A percentile compares a stretch with the other conserved stretches of the same genome.
phyloP scores from a whole-genome alignment of 1,139 yeast genomes.

The Kurtzmaniella natalensis region DNA sequence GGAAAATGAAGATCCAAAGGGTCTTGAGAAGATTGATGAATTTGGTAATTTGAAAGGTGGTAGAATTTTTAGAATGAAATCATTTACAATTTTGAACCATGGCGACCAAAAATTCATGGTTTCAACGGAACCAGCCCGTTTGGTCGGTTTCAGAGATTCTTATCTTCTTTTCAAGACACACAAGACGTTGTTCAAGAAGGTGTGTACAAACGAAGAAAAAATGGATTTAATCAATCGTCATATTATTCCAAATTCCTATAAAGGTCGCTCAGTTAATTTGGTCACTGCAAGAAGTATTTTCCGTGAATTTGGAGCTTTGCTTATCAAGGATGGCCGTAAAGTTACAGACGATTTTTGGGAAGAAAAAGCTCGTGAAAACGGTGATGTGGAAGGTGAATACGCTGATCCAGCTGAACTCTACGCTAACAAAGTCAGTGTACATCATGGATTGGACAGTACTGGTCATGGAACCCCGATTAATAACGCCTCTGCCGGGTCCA shows the following conservation, averaged over 20 bases:
- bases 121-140: conserved; percentile 92
- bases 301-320: conserved; percentile 88
- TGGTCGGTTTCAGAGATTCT: conserved; percentile 92
- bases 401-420: conserved; percentile 67
- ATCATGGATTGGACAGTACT: conserved; percentile 2
- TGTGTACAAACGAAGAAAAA: conserved; percentile 74
- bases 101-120: conserved; percentile 81
- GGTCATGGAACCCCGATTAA: conserved; percentile 12
- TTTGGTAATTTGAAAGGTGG: conserved; percentile 70
- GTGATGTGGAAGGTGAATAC: conserved; percentile 72
- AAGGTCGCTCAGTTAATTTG: conserved; percentile 83
- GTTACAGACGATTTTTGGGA: conserved; percentile 91
- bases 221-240: conserved; percentile 78
- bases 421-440: conserved; percentile 12
- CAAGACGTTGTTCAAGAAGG: conserved; percentile 63
- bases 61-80: conserved; percentile 75
- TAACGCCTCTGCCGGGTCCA: conserved; percentile 28
- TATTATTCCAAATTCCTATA: conserved; percentile 83
- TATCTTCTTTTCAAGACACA: conserved; percentile 88
- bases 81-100: conserved; percentile 71
- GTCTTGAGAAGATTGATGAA: conserved; percentile 67
- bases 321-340: conserved; percentile 74
- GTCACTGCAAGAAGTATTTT: conserved; percentile 89
- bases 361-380: conserved; percentile 61
- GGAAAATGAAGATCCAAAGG: conserved; percentile 72